A percentile compares a stretch with the other conserved stretches of the same genome.
Conservation (phyloP, 768 basidiomycete genomes). For the Trametes villosa region DNA sequence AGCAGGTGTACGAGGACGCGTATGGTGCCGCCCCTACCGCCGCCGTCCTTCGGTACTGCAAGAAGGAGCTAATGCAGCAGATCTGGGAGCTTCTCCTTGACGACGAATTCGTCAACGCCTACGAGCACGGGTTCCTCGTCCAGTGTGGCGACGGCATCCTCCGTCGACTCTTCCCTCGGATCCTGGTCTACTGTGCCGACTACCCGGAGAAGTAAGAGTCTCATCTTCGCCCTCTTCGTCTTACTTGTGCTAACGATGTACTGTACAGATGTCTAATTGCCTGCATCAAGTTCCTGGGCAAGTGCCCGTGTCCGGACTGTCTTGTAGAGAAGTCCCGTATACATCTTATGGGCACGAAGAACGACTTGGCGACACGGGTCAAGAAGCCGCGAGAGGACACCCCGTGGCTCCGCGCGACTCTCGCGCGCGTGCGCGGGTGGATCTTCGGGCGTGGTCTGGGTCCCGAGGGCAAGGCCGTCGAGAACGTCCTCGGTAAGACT, state of each 20-base stretch:
- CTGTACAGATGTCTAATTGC: constrained; percentile 30
- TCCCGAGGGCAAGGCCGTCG: no score
- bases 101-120: constrained; percentile 28
- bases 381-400: constrained; percentile 7
- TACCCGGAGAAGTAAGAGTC: constrained; percentile 39
- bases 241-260: not conserved
- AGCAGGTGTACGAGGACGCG: no score
- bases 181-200: constrained; percentile 36
- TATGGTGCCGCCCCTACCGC: no score
- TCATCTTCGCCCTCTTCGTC: not conserved
- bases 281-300: constrained; percentile 31
- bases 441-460: no score
- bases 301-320: constrained; percentile 39
- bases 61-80: constrained; percentile 35
- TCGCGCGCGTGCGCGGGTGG: no score
- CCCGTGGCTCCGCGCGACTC: no score
- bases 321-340: constrained; percentile 5
- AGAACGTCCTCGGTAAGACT: no score
- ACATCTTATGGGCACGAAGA: not conserved
- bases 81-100: constrained; percentile 31
- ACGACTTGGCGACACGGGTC: not conserved
- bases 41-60: no score
- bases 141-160: constrained; percentile 30
- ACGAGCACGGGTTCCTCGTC: constrained; percentile 30
- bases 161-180: constrained; percentile 27